Evolutionary conservation across 1,284 basidiomycete species (phyloP), one percentile per base, ranked within the genome.

Genomic region (Xerocomus minutiporus): DNA sequence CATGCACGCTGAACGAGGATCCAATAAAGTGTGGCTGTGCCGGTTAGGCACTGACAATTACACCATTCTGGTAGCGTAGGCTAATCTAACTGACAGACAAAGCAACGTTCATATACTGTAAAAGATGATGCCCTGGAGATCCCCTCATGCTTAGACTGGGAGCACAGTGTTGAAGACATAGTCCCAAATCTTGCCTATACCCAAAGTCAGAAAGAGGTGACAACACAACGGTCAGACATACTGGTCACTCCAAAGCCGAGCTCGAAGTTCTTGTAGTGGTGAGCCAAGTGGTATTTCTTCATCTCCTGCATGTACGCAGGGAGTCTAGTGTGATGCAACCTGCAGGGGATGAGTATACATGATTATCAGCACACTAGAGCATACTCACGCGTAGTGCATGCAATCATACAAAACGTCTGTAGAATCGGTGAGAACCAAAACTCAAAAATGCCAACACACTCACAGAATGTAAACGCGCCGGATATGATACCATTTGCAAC

Each of bases 211-310:
- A n/a, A n/a, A n/a, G n/a, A 38, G 42, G 25, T 20, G 15, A 23
- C 17, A 20, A 15, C 26, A 45, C 8, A 50, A 48, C 43, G 50
- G 53, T 20, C 29, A 45, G 39, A 72, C 81, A 51, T 59, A 88
- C 88, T 91, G 5, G 89, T 98, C 20, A 99, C 96, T 46, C 96
- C 96, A 65, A 96, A 99, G n/a, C 94, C 96, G 46, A 97, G 86
- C 68, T 98, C 94, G 68, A 93, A 97, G 78, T 97, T 94, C 75
- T 96, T 95, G 79, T 95, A 97, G 72, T 98, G 96, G 68, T 98
- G 95, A n/a, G 93, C 93, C 59, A 99, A 83, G 66, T 99, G 96
- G 67, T 98, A 98, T 69, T 91, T 89, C 79, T 99, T 99, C 87
- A 93, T 88, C 69, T 94, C 86, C 52, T 80, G 80, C 71, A 97